A percentile compares a stretch with the other conserved stretches of the same genome.
phyloP scores from a whole-genome alignment of 768 basidiomycete genomes.

The Lactarius sanguifluus region DNA sequence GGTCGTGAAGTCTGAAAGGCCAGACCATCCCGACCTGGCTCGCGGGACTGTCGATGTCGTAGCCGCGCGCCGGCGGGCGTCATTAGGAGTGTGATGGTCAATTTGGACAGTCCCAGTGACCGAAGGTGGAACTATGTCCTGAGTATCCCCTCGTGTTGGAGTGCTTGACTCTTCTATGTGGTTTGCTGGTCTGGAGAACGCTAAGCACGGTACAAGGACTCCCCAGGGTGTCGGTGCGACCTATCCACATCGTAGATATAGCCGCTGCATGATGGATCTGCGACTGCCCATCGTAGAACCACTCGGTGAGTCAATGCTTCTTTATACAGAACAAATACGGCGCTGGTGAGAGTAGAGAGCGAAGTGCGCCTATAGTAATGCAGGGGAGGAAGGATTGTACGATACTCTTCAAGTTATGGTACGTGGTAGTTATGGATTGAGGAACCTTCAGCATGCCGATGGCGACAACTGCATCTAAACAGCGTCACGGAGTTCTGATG shows the following conservation, averaged over 20 bases:
- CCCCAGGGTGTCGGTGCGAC: neutral
- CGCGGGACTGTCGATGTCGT: neutral
- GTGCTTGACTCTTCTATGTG: neutral
- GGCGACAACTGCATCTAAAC: neutral
- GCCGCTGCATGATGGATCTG: neutral
- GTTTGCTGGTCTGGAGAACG: neutral
- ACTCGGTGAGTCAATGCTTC: neutral
- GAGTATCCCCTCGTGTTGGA: neutral
- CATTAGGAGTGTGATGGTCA: neutral
- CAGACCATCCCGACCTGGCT: neutral
- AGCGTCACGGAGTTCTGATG: neutral
- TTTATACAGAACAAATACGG: neutral
- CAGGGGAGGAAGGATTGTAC: neutral
- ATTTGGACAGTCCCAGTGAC: neutral
- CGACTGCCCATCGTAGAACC: neutral
- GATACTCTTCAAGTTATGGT: neutral
- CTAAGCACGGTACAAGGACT: neutral
- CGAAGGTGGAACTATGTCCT: neutral
- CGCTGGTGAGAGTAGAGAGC: neutral
- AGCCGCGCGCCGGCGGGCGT: neutral
- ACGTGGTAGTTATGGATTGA: neutral
- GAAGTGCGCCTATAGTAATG: neutral
- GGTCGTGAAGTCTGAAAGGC: neutral
- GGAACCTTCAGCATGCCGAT: neutral
- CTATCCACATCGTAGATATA: neutral